These are phyloP conservation scores for Adansonia rubrostipa DNA, from an alignment of 441 rosid species.

Conservation along the genomic window DNA sequence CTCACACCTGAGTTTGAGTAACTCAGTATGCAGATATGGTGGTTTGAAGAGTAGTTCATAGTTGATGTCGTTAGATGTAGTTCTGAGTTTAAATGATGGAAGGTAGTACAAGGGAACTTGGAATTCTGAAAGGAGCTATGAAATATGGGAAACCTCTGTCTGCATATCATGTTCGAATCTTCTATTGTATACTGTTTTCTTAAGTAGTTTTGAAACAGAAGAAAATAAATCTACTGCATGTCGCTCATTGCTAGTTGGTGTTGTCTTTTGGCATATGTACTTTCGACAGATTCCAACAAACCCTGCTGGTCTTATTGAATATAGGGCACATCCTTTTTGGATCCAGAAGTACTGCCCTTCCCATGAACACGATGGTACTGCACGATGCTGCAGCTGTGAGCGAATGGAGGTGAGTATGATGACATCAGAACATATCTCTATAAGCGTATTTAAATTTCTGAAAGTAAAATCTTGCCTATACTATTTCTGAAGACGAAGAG, in stretches of 20 bases:
- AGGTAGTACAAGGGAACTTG: not conserved
- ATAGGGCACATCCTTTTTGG: constrained; percentile 89
- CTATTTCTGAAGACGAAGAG: not conserved
- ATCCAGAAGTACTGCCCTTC: constrained; percentile 77
- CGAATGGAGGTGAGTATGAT: constrained; percentile 72
- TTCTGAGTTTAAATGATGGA: constrained; percentile 11
- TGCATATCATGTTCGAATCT: constrained; percentile 7
- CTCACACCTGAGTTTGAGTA: too few relatives aligned
- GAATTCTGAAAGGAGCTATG: constrained; percentile 1
- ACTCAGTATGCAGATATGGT: not conserved
- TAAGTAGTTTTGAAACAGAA: constrained; percentile 15
- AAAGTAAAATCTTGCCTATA: not conserved
- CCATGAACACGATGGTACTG: constrained; percentile 74
- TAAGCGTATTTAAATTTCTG: constrained; percentile 14
- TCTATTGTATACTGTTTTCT: not conserved
- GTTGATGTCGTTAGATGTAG: not conserved
- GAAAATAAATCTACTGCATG: constrained; percentile 7
- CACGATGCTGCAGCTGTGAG: constrained; percentile 86
- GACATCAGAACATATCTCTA: not conserved
- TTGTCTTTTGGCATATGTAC: constrained; percentile 37
- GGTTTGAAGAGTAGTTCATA: not conserved
- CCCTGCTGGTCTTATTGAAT: constrained; percentile 76
- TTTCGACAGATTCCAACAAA: constrained; percentile 79
- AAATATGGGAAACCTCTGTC: not conserved
- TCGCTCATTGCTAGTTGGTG: constrained; percentile 33